These are phyloP conservation scores for Teratosphaeria destructans DNA, from an alignment of 2,329 filamentous ascomycete genomes.

Conservation along the genomic window DNA sequence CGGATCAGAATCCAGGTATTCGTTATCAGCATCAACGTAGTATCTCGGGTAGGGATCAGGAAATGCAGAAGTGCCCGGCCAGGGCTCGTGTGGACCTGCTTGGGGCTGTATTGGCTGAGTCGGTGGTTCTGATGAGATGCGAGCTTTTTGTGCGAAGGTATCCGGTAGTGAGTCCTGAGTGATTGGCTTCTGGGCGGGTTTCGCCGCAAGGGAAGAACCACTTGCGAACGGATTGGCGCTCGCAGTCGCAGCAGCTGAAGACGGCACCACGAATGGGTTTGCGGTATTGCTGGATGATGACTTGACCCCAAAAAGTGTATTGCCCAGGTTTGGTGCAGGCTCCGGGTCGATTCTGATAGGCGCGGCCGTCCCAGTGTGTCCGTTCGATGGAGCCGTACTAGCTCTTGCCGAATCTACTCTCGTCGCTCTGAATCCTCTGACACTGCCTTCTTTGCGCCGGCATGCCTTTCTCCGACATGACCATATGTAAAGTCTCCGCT, in stretches of 20 bases:
- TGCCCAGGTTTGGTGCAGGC: constrained; percentile 45
- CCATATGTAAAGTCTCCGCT: constrained; percentile 80
- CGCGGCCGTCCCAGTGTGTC: constrained; percentile 4
- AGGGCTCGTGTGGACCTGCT: constrained; percentile 48
- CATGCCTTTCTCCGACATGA: constrained; percentile 69
- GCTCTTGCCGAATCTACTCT: constrained; percentile 21
- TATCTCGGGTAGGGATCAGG: constrained; percentile 64
- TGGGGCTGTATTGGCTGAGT: constrained; percentile 17
- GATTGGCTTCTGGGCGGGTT: constrained; percentile 30
- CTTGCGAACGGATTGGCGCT: constrained; percentile 47
- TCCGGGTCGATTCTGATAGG: constrained; percentile 16
- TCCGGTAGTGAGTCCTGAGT: constrained; percentile 12
- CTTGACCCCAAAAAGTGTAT: constrained; percentile 59
- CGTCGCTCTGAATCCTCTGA: constrained; percentile 59
- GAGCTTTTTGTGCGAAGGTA: constrained; percentile 25
- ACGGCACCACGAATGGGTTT: constrained; percentile 53
- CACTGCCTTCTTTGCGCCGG: constrained; percentile 69
- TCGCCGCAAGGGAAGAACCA: constrained; percentile 36
- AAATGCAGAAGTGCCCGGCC: constrained; percentile 58
- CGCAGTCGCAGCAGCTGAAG: constrained; percentile 22
- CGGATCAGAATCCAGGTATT: constrained; percentile 58
- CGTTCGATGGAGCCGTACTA: constrained; percentile 1
- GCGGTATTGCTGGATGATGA: constrained; percentile 26
- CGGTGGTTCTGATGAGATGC: constrained; percentile 20
- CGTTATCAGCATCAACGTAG: constrained; percentile 83